These are phyloP conservation scores for Neurospora hispaniola DNA, from an alignment of 495 filamentous ascomycete species.

Conservation along the genomic window DNA sequence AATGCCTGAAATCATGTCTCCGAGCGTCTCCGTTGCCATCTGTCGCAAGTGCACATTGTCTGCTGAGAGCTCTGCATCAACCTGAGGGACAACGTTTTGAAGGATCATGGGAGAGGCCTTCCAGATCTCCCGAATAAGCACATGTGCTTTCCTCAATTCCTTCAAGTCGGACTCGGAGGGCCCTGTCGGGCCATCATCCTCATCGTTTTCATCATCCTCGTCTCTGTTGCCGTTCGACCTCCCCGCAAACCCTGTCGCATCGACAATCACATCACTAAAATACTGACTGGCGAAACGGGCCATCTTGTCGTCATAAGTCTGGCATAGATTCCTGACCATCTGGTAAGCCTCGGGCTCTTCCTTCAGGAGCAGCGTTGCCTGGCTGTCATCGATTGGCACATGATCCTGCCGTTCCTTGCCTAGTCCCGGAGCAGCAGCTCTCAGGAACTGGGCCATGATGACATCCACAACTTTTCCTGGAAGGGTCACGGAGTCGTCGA, in stretches of 20 bases:
- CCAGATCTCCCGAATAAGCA: slow-evolving; percentile 86
- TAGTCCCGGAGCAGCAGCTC: slow-evolving; percentile 58
- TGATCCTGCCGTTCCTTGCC: slow-evolving; percentile 43
- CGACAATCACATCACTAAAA: slow-evolving; percentile 92
- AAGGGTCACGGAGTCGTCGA: slow-evolving; percentile 77
- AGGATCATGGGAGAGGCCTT: slow-evolving; percentile 79
- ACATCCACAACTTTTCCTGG: slow-evolving; percentile 81
- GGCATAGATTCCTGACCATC: slow-evolving; percentile 92
- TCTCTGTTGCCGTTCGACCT: slow-evolving; percentile 39
- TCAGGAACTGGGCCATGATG: slow-evolving; percentile 88
- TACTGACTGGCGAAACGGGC: slow-evolving; percentile 86
- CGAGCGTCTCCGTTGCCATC: slow-evolving; percentile 84
- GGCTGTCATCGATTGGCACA: slow-evolving; percentile 33
- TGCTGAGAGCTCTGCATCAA: slow-evolving; percentile 84
- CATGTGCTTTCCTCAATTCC: slow-evolving; percentile 82
- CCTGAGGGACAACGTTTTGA: slow-evolving; percentile 84
- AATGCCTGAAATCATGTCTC: slow-evolving; percentile 86
- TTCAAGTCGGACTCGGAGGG: slow-evolving; percentile 74
- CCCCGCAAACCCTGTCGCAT: slow-evolving; percentile 53
- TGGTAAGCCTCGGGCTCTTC: slow-evolving; percentile 86
- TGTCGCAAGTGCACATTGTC: slow-evolving; percentile 80
- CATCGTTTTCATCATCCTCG: slow-evolving; percentile 64
- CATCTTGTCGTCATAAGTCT: slow-evolving; percentile 86
- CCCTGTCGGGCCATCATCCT: slow-evolving; percentile 39
- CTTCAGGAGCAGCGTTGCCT: slow-evolving; percentile 69